phyloP scores from a whole-genome alignment of 1,284 basidiomycete genomes.

The Pseudozyma sp. region DNA sequence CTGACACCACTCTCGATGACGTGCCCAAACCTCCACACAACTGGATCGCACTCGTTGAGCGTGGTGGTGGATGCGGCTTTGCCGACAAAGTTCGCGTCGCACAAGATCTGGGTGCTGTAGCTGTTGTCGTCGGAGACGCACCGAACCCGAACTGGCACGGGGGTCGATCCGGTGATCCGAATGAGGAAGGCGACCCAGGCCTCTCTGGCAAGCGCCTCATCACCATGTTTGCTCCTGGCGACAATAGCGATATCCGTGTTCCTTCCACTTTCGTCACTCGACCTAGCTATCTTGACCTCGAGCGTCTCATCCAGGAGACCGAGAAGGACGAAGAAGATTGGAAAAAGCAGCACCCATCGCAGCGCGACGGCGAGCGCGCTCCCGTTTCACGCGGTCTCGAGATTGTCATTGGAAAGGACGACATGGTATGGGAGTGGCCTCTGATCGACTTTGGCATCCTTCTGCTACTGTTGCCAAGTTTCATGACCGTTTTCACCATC shows the following conservation, averaged over 20 bases:
- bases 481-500: conserved; percentile 63
- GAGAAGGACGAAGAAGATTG: conserved; percentile 51
- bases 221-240: conserved; percentile 65
- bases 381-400: conserved; percentile 49
- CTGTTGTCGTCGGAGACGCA: conserved; percentile 66
- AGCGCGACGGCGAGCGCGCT: conserved; percentile 13
- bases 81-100: conserved; percentile 64
- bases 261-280: conserved; percentile 67
- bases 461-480: conserved; percentile 64
- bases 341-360: conserved; percentile 25
- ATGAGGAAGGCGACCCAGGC: conserved; percentile 55
- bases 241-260: conserved; percentile 63
- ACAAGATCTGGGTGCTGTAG: conserved; percentile 64
- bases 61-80: conserved; percentile 63
- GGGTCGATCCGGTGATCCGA: conserved; percentile 44
- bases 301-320: conserved; percentile 58
- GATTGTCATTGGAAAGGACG: conserved; percentile 63
- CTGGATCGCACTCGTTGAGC: conserved; percentile 67
- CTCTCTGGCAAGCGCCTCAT: conserved; percentile 57
- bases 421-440: conserved; percentile 63
- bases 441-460: conserved; percentile 64
- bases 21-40: conserved; percentile 49
- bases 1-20: neutral
- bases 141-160: conserved; percentile 45
- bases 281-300: conserved; percentile 63